phyloP scores from a whole-genome alignment of 83 land plant species.

The Larix sibirica region DNA sequence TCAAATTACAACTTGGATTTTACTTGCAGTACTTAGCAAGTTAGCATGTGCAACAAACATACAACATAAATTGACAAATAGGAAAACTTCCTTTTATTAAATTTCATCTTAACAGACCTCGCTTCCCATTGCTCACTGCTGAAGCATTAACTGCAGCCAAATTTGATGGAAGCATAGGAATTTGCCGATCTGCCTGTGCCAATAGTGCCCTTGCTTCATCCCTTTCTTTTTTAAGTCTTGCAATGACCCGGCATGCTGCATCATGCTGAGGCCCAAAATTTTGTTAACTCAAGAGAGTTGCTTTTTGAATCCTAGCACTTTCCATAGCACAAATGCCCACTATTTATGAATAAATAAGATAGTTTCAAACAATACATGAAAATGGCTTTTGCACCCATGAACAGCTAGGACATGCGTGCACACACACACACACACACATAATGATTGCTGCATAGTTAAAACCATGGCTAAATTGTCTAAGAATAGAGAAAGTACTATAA shows the following conservation, averaged over 20 bases:
- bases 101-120: slow-evolving; percentile 46
- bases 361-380: no score
- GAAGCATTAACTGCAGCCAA: slow-evolving; percentile 36
- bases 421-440: no score
- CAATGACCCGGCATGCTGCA: slow-evolving; percentile 99
- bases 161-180: slow-evolving; percentile 48
- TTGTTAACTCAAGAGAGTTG: no score
- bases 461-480: neutral
- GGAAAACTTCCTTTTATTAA: neutral
- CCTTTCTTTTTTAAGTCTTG: slow-evolving; percentile 95
- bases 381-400: no score
- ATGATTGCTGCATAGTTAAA: neutral
- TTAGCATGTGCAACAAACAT: neutral
- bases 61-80: neutral
- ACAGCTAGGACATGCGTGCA: no score
- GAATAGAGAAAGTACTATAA: no score
- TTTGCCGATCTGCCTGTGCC: slow-evolving; percentile 78
- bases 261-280: slow-evolving; percentile 71
- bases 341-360: no score
- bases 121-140: slow-evolving; percentile 81
- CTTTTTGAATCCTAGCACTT: no score
- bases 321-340: no score
- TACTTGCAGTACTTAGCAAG: neutral
- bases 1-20: neutral
- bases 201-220: slow-evolving; percentile 89